phyloP scores from a whole-genome alignment of 148 eudicot genomes.

The Rhododendron ovatum region DNA sequence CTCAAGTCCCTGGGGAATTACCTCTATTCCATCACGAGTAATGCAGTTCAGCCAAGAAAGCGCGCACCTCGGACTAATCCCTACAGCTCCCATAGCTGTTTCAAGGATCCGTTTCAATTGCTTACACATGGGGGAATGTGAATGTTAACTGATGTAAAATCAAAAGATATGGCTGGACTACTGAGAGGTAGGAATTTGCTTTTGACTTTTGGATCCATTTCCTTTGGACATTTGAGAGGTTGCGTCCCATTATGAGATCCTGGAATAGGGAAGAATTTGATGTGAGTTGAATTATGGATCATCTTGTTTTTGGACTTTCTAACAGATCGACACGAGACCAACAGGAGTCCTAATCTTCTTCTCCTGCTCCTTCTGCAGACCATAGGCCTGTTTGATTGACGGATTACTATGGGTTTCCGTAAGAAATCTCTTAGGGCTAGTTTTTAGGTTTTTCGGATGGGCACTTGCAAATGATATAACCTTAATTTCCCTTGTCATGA shows the following conservation, averaged over 20 bases:
- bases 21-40: too few species aligned
- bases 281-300: not conserved
- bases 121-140: not conserved
- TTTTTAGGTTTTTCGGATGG: not conserved
- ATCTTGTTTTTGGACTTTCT: not conserved
- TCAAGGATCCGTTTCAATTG: too few species aligned
- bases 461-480: not conserved
- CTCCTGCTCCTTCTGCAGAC: not conserved
- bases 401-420: not conserved
- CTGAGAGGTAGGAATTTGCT: not conserved
- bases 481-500: not conserved
- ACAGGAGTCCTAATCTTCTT: not conserved
- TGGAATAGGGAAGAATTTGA: not conserved
- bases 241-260: not conserved
- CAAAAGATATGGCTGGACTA: not conserved
- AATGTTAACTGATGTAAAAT: not conserved
- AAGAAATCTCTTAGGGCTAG: too few species aligned
- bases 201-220: not conserved
- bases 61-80: too few species aligned
- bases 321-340: not conserved
- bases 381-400: not conserved
- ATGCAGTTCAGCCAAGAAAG: too few species aligned
- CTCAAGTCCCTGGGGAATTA: too few species aligned
- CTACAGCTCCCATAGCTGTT: too few species aligned
- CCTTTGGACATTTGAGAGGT: not conserved